Base-by-base conservation (phyloP, 257 asterid species). In the Nicotiana undulata region DNA sequence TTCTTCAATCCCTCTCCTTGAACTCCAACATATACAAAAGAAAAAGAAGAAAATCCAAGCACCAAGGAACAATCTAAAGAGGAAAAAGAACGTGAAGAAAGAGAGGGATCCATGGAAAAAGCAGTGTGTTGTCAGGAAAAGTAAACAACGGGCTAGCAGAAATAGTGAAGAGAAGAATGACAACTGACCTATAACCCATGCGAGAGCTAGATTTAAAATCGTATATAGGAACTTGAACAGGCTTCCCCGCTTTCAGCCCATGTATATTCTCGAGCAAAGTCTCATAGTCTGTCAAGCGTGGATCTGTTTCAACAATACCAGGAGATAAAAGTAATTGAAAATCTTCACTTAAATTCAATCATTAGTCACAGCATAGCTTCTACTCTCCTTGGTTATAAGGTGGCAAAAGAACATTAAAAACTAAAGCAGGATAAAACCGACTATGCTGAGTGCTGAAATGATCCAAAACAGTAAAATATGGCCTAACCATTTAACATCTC, bases 231-330 rank as follows among this genome's bases (percentile, higher is more conserved):
- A 92, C 95, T 85, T 92, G 93, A 83, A 91, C 99, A 83, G 97
- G 76, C 67, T n/a, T 91, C 82, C 97, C 98, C 59, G 85, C 92
- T 87, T 89, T 95, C 79, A 95, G 86, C 81, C 92, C 93, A 67
- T 83, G 89, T 80, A 95, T 90, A 87, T 93, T 95, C 87, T 93
- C 96, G 20, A 95, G 98, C 84, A 95, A 84, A 15, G 99, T 91
- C 89, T 89, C 99, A 89, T 95, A 95, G 88, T 95, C 99, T 8
- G 99, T 93, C 89, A 95, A 86, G 87, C 99, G 98, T 46, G 99
- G 99, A 87, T 95, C 99, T 95, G 94, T 87, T 82, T 77, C 84
- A 56, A 81, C 80, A 83, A 86, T 40, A 86, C 26, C 64, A 81
- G 79, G 26, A 60, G 79, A 84, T 44, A 61, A 82, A 72, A 79